Conservation (phyloP, 352 stramenopile species). For the Pythium monospermum region DNA sequence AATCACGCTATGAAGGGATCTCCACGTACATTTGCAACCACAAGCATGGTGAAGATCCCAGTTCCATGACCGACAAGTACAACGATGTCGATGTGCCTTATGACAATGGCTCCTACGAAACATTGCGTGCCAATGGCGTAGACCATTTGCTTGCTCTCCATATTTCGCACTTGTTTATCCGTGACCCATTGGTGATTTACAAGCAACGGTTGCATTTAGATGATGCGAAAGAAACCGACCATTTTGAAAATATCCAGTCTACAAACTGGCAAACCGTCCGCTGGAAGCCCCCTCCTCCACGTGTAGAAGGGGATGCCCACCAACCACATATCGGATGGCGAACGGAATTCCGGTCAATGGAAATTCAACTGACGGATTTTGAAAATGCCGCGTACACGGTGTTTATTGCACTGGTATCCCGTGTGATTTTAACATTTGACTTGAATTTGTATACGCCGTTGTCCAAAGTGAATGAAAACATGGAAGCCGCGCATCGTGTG, state of each 20-base stretch:
- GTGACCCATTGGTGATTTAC: slow-evolving; percentile 97
- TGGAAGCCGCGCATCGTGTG: slow-evolving; percentile 95
- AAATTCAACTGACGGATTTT: slow-evolving; percentile 99
- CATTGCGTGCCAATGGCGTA: slow-evolving; percentile 88
- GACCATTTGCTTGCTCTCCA: slow-evolving; percentile 95
- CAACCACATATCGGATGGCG: slow-evolving; percentile 79
- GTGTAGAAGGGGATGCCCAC: slow-evolving; percentile 19
- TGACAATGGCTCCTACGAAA: slow-evolving; percentile 92
- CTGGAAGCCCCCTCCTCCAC: slow-evolving; percentile 98
- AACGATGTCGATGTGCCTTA: slow-evolving; percentile 95
- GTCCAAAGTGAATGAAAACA: slow-evolving; percentile 98
- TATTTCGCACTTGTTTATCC: slow-evolving; percentile 98
- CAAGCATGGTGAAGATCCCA: slow-evolving; percentile 76
- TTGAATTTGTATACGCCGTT: slow-evolving; percentile 99
- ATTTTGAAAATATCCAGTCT: slow-evolving; percentile 99
- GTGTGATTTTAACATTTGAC: slow-evolving; percentile 99
- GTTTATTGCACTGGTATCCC: slow-evolving; percentile 96
- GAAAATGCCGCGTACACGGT: slow-evolving; percentile 99
- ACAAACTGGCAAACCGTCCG: slow-evolving; percentile 99
- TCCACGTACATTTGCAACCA: slow-evolving; percentile 90
- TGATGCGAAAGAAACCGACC: slow-evolving; percentile 85
- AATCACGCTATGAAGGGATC: slow-evolving; percentile 92
- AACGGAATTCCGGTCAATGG: slow-evolving; percentile 97
- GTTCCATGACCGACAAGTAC: slow-evolving; percentile 79
- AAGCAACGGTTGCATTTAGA: slow-evolving; percentile 84